phyloP scores from a whole-genome alignment of 805 yeast species.

The Metschnikowia drakensbergensis region DNA sequence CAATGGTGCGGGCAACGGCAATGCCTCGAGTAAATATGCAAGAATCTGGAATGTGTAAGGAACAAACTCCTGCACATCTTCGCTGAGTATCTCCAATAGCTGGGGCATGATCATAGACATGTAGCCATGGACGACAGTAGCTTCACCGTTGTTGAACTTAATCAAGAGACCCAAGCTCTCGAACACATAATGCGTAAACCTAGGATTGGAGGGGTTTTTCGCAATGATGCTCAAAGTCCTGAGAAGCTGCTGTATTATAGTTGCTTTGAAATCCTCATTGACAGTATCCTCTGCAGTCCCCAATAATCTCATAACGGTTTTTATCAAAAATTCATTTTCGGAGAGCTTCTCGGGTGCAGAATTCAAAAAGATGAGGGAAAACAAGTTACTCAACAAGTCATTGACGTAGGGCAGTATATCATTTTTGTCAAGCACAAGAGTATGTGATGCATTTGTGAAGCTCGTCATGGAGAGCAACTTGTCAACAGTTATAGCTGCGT shows the following conservation, averaged over 20 bases:
- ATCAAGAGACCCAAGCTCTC: conserved; percentile 81
- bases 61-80: conserved; percentile 89
- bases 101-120: conserved; percentile 62
- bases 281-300: conserved; percentile 67
- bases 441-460: conserved; percentile 45
- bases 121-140: conserved; percentile 22
- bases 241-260: conserved; percentile 61
- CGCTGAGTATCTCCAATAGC: conserved; percentile 61
- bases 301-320: conserved; percentile 77
- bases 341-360: conserved; percentile 83
- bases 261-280: conserved; percentile 38
- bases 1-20: conserved; percentile 46
- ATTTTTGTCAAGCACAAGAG: conserved; percentile 60
- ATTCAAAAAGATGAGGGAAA: conserved; percentile 53
- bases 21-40: conserved; percentile 66
- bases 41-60: conserved; percentile 93
- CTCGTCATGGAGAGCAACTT: conserved; percentile 76
- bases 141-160: conserved; percentile 39
- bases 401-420: conserved; percentile 65
- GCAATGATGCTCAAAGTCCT: conserved; percentile 66
- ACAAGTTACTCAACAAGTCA: conserved; percentile 60
- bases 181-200: conserved; percentile 84
- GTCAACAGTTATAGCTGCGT: conserved; percentile 90
- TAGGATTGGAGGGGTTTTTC: conserved; percentile 92
- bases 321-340: conserved; percentile 92